Conservation (phyloP, 805 yeast species). For the Isabelozyma rhagii region DNA sequence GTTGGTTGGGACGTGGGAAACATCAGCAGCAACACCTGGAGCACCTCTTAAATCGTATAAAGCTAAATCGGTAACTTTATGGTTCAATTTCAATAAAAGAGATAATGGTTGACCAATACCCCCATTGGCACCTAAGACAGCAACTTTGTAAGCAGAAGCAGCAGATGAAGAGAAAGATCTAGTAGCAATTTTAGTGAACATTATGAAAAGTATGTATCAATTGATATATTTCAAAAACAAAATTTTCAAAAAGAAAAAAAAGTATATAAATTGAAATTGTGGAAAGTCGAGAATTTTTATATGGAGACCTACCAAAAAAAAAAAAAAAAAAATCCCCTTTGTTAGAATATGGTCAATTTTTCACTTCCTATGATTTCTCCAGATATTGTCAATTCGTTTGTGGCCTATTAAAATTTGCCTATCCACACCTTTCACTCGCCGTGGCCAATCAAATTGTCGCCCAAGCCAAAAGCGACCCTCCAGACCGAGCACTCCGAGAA, state of each 20-base stretch:
- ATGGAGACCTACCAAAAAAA: background rate
- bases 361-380: background rate
- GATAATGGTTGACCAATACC: conserved; percentile 79
- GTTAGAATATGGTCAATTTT: background rate
- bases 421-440: background rate
- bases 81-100: conserved; percentile 76
- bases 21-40: conserved; percentile 95
- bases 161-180: conserved; percentile 69
- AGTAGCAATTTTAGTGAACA: conserved; percentile 56
- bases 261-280: background rate
- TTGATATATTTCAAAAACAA: background rate
- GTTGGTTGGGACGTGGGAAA: conserved; percentile 91
- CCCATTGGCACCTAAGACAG: conserved; percentile 83
- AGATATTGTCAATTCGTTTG: background rate
- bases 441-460: background rate
- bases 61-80: conserved; percentile 80
- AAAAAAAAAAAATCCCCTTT: background rate
- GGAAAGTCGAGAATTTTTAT: background rate
- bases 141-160: conserved; percentile 63
- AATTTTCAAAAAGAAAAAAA: background rate
- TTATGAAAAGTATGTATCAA: conserved; percentile 14
- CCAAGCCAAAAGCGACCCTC: background rate
- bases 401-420: background rate
- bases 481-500: background rate
- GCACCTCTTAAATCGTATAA: conserved; percentile 89